A percentile compares a stretch with the other conserved stretches of the same genome.
phyloP scores from a whole-genome alignment of 495 filamentous ascomycete genomes.

The Lophiotrema nucula region DNA sequence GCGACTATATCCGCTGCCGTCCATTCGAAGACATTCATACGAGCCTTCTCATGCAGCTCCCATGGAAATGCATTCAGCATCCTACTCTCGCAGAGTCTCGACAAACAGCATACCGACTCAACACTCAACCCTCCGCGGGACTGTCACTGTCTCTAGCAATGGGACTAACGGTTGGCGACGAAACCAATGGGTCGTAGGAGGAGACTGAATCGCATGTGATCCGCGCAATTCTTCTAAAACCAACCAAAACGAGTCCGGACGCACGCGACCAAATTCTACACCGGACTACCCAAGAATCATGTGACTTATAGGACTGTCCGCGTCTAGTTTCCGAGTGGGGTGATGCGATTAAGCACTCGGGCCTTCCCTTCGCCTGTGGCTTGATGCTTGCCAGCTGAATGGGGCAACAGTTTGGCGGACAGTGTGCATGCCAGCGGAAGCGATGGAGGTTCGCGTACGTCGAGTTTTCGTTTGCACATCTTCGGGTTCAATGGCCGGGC shows the following conservation, averaged over 20 bases:
- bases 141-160: slow-evolving; percentile 17
- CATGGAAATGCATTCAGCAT: slow-evolving; percentile 7
- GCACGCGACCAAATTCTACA: background rate
- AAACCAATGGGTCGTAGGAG: slow-evolving; percentile 31
- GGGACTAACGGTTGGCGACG: slow-evolving; percentile 21
- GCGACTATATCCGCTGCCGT: slow-evolving; percentile 26
- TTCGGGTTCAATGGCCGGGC: too few relatives aligned
- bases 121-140: slow-evolving; percentile 19
- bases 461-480: too few relatives aligned
- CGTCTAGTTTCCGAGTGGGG: too few relatives aligned
- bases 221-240: background rate
- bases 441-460: too few relatives aligned
- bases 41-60: background rate
- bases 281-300: too few relatives aligned
- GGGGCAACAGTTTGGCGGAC: too few relatives aligned
- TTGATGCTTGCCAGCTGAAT: slow-evolving; percentile 24
- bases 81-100: slow-evolving; percentile 28
- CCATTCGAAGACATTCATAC: slow-evolving; percentile 29
- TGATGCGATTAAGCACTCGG: too few relatives aligned
- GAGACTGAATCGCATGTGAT: slow-evolving; percentile 9
- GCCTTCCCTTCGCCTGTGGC: slow-evolving; percentile 13
- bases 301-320: too few relatives aligned
- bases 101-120: slow-evolving; percentile 29
- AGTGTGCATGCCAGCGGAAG: too few relatives aligned
- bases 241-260: background rate